Base-by-base conservation (phyloP, 2,329 filamentous ascomycete genomes). In the Chaetomium globosum region DNA sequence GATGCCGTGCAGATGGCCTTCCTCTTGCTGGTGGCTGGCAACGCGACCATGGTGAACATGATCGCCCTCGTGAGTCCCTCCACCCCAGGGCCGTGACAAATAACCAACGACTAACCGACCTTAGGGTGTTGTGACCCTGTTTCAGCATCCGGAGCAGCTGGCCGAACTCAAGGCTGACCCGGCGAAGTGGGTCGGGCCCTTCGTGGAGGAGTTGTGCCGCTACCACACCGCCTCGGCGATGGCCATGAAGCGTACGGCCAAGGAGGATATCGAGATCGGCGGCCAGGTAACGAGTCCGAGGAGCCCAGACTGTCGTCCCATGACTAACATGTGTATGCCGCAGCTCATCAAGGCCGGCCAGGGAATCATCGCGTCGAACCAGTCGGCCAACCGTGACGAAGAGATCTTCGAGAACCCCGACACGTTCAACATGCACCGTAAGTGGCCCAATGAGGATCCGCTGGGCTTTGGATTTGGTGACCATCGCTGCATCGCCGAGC, bases 41-140 rank as follows among this genome's bases (percentile, higher is more conserved):
- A 83, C 46, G 82, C 81, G 0, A 83, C 82, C 0, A 81, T 83
- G 78, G 78, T 83, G 4, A 82, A 79, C 69, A 83, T 81, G 78
- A 83, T 83, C 63, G 75, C 77, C 0, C 73, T 83, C 36, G 79
- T 79, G 64, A n/a, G 73, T 36, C 26, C 26, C 61, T 4, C 21
- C 21, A 0, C 23, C 8, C 7, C n/a, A 26, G 26, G 26, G n/a
- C n/a, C 4, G 26, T 26, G 26, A 26, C 26, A 49, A 33, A 19
- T 7, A 5, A n/a, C 26, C 1, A 39, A 19, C 16, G 13, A 55
- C 51, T 72, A 53, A 71, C 49, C 21, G 1, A 1, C 6, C 28
- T 0, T 19, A 80, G 77, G 81, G 81, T 12, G 74, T 82, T 9
- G 74, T 80, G 0, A 80, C 78, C 4, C 76, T 83, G 5, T 73